Evolutionary conservation across 352 stramenopile genomes (phyloP), one percentile per base, ranked within the genome.

Genomic region (Globisporangium paroecandrum): DNA sequence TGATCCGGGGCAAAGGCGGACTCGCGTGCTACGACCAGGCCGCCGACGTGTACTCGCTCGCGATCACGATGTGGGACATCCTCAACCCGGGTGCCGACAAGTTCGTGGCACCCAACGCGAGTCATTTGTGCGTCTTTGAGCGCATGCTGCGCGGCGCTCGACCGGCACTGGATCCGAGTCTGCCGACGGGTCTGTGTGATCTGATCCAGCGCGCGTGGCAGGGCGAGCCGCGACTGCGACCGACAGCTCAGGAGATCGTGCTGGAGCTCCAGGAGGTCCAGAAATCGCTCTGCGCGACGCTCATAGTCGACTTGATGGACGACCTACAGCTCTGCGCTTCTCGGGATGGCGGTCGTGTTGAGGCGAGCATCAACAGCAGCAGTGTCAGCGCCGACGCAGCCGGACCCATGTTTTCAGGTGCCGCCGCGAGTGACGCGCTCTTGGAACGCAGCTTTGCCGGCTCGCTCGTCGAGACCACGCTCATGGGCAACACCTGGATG

Each of bases 1-100:
- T 88, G 8, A 78, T 89, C 36, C 70, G 79, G 24, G 77, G 74
- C 13, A 75, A 78, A 18, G 62, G 46, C 9, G 67, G 71, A 5
- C 18, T 71, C 20, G 58, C 65, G 4, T 65, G 62, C 2, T 85
- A 88, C 55, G 71, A 69, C 7, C 79, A 89, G 53, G 76, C 77
- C 5, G 70, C 75, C 3, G 80, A 90, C 65, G 70, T 90, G 1
- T 89, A 86, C 71, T 79, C 80, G 46, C 74, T 90, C 38, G 38
- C 38, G 38, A 46, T 46, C 38, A 20, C 38, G 38, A 46, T 46
- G 13, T 46, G 38, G 38, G 38, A 20, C 38, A 46, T 46, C 38
- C 38, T 46, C 38, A 46, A 20, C 13, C 13, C 38, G 38, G 13
- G 10, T 5, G 12, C 38, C 3, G 13, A 46, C 38, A 46, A 46